Evolutionary conservation across 73 alveolate species (phyloP).

Genomic region (Tetrahymena elliotti): DNA sequence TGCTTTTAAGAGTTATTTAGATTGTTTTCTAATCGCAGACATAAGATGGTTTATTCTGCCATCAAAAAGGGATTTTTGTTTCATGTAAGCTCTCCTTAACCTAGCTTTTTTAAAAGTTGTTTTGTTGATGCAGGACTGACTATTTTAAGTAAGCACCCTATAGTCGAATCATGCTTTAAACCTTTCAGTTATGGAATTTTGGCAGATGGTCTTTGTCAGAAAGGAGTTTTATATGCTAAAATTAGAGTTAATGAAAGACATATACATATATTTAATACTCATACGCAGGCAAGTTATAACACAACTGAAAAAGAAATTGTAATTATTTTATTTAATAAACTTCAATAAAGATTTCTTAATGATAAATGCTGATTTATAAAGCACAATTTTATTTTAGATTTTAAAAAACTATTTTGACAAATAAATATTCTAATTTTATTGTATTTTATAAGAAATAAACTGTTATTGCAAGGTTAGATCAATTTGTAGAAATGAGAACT

Average conservation of each 20-base stretch:
- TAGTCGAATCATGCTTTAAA: constrained; percentile 54
- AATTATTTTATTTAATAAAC: neutral
- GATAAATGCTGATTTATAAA: too few species aligned
- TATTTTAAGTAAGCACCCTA: constrained; percentile 59
- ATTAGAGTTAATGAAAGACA: constrained; percentile 49
- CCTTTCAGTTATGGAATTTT: constrained; percentile 66
- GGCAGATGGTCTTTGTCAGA: constrained; percentile 63
- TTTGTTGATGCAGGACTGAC: constrained; percentile 86
- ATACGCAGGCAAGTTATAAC: constrained; percentile 78
- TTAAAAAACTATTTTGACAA: too few species aligned
- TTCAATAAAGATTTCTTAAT: too few species aligned
- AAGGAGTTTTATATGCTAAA: constrained; percentile 82
- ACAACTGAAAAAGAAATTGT: constrained; percentile 32
- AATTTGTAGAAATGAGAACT: constrained; percentile 46
- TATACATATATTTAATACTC: constrained; percentile 83
- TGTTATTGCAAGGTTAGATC: constrained; percentile 47
- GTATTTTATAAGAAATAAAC: constrained; percentile 48
- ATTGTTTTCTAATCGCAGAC: constrained; percentile 63
- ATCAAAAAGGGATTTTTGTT: constrained; percentile 65
- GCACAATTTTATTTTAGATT: too few species aligned
- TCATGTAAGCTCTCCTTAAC: constrained; percentile 58
- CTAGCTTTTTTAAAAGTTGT: constrained; percentile 71
- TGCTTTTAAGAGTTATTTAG: constrained; percentile 88
- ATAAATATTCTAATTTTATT: neutral
- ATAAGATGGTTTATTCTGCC: constrained; percentile 66